Evolutionary conservation across 2,329 filamentous ascomycete species (phyloP).

Genomic region (Phyllachora maydis): DNA sequence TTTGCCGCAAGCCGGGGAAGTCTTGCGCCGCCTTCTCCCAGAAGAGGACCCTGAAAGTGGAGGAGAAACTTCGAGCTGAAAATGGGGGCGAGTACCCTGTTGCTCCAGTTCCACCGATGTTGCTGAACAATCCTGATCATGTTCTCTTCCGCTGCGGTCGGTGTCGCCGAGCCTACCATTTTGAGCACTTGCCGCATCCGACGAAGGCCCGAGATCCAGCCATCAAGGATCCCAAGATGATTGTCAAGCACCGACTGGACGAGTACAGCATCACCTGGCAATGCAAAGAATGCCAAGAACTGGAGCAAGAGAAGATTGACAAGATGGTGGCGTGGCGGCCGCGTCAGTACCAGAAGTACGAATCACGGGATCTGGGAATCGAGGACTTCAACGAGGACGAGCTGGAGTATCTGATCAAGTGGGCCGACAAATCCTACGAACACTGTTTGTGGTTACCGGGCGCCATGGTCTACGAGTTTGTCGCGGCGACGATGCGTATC

Average conservation of each 20-base stretch:
- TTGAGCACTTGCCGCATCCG: slow-evolving; percentile 52
- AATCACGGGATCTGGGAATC: slow-evolving; percentile 27
- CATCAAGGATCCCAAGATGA: slow-evolving; percentile 19
- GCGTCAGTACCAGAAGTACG: slow-evolving; percentile 26
- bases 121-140: slow-evolving; percentile 56
- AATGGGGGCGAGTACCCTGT: slow-evolving; percentile 66
- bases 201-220: slow-evolving; percentile 13
- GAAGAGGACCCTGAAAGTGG: slow-evolving; percentile 54
- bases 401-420: slow-evolving; percentile 89
- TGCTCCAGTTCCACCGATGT: slow-evolving; percentile 33
- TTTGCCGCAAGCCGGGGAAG: slow-evolving; percentile 41
- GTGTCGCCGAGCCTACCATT: slow-evolving; percentile 68
- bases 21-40: slow-evolving; percentile 59
- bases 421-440: slow-evolving; percentile 62
- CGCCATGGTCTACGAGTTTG: slow-evolving; percentile 66
- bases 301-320: slow-evolving; percentile 42
- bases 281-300: slow-evolving; percentile 56
- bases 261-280: slow-evolving; percentile 60
- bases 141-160: slow-evolving; percentile 65
- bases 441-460: slow-evolving; percentile 77
- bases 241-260: slow-evolving; percentile 40
- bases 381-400: slow-evolving; percentile 46
- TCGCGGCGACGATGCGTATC: slow-evolving; percentile 39
- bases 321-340: slow-evolving; percentile 82
- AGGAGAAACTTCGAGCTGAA: slow-evolving; percentile 62